Evolutionary conservation across 129 eudicot genomes (phyloP), one percentile per base, ranked within the genome.

Genomic region (Tagetes patula): DNA sequence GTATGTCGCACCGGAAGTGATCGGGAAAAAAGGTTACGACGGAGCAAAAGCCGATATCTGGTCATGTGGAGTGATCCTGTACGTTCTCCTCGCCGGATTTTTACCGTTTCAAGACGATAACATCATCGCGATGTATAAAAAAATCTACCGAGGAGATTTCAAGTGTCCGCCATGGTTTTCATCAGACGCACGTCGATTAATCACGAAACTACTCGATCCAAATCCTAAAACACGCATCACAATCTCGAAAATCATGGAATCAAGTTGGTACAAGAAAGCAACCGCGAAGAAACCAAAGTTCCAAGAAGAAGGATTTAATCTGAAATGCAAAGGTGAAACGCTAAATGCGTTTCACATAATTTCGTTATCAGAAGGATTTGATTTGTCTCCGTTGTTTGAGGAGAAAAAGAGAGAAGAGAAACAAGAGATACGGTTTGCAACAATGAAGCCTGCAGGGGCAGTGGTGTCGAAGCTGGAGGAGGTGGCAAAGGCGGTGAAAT

Each of bases 21-120:
- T 93, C 14, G 89, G 91, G 2, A 87, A 85, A 63, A 87, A 82
- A 75, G 96, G 96, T 0, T 93, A 93, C 66, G 90, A 90, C 56
- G 98, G 98, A 1, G 86, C 96, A 0, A 90, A 85, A 62, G 89
- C 96, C 1, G 96, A 93, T 76, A 84, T 90, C 13, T 93, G 98
- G 98, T 93, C 98, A 0, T 93, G 98, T 46, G 98, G 98, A 1
- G 96, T 93, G 2, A 83, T 93, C n/a, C 75, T 93, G 3, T 93
- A 75, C 65, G 98, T 86, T 0, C 86, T 93, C 9, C 67, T 93
- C 7, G 98, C 96, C 3, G 98, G 98, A 1, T 93, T 84, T 64
- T 74, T 90, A 27, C 98, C 98, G 2, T 93, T 93, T 68, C 90
- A 86, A 30, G 96, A 86, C 27, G 96, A 90, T 3, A 93, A 93